Base-by-base conservation (phyloP, 345 rosid species). In the Pelargonium nanum region DNA sequence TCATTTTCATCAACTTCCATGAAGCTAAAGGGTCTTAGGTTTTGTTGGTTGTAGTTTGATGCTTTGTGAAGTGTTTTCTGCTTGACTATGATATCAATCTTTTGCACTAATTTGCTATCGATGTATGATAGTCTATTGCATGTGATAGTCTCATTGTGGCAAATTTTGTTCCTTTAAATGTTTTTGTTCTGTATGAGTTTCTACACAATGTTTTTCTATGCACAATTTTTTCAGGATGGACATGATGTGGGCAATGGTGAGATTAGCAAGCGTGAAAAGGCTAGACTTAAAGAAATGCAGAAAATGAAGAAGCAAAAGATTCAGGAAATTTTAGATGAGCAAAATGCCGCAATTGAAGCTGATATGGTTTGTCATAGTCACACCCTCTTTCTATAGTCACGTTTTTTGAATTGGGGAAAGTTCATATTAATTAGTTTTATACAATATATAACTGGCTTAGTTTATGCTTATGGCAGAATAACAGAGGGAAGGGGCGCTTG, bases 281-380 rank as follows among this genome's bases (percentile, higher is more conserved):
- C 79, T 13, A 83, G 95, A 53, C 88, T 89, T 40, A 90, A 76
- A 56, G 97, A 87, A 71, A 84, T 93, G 96, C 95, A 87, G 81
- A 75, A 71, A 65, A 22, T 89, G 74, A 93, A 93, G 85, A 93
- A 84, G 48, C 86, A 89, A 69, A 89, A 89, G 85, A 71, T 93
- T 77, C 97, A 93, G 74, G 99, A 93, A 63, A 84, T 93, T 69
- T 69, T 93, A 68, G 97, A 93, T 24, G 75, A 75, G 0, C 99
- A 93, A 66, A 93, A 93, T 77, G 97, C 99, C 15, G 80, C 96
- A 32, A 82, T 89, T 13, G 96, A 93, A 55, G 97, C 97, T 24
- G 99, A 89, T 67, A 93, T 93, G 90, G 97, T 93, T 51, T 5
- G 74, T 72, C 26, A 40, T 61, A 25, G 1, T 50, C 16, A 21